Base-by-base conservation (phyloP, 306 rosid species). In the Cucurbita ficifolia region DNA sequence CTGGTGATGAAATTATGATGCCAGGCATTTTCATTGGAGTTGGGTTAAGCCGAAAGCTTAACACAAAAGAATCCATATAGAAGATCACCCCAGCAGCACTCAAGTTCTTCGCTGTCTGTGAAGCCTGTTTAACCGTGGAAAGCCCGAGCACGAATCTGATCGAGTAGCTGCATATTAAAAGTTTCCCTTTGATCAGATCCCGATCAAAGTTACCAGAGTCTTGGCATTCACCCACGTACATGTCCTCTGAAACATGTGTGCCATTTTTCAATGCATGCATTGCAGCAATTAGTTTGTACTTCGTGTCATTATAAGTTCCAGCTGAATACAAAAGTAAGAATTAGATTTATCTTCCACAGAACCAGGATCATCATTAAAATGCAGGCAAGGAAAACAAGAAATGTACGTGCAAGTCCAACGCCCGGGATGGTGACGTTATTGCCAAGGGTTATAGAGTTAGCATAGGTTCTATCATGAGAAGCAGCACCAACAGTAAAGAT, bases 141-240 rank as follows among this genome's bases (percentile, higher is more conserved):
- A 88, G 80, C 40, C 99, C 99, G 59, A 95, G 91, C 70, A 95
- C 91, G 79, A 95, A 95, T 64, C 97, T 88, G 29, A 95, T 95
- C 49, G 99, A 91, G 75, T 95, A 95, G 92, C 97, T 95, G 80
- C 99, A 95, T 43, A 95, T 91, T 84, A 95, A 76, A 77, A 95
- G 91, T 76, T 89, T 95, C 33, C 96, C 96, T 77, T 69, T 76
- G 73, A 95, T 75, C 75, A 89, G 77, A 75, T 84, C 84, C 68
- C 71, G 61, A 76, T 83, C 77, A 75, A 88, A 91, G 75, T 84
- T 85, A 50, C 81, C 81, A 1, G 92, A 76, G 81, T 91, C 96
- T 80, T 95, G 99, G 87, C 99, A 95, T 83, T 95, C 97, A 43
- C 87, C 84, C 78, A 91, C 90, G 60, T 89, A 95, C 95, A 95